These are phyloP conservation scores for Aotearoamyces nothofagi DNA, from an alignment of 2,329 filamentous ascomycete species.

Conservation along the genomic window DNA sequence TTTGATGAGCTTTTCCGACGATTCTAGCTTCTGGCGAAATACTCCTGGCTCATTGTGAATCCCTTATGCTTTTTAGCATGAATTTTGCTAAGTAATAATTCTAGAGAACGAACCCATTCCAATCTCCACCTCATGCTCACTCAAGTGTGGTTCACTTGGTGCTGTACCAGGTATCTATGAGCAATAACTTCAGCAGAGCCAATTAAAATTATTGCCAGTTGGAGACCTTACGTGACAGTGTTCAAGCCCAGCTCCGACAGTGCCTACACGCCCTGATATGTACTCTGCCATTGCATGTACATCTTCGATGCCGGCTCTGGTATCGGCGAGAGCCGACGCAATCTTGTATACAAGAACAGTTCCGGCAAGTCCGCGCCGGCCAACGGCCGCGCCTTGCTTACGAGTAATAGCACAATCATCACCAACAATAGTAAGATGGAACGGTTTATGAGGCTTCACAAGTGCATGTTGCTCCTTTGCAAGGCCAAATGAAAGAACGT, in stretches of 20 bases:
- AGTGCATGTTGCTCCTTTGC: conserved; percentile 23
- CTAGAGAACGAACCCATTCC: too few species aligned
- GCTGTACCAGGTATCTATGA: too few species aligned
- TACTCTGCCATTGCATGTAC: conserved; percentile 12
- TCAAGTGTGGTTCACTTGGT: too few species aligned
- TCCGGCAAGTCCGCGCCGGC: conserved; percentile 31
- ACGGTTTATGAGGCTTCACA: conserved; percentile 10
- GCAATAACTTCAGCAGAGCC: conserved; percentile 23
- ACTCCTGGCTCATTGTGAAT: conserved; percentile 34
- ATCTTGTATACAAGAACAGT: conserved; percentile 31
- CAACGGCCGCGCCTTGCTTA: conserved; percentile 30
- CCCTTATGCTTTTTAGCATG: too few species aligned
- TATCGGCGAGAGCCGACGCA: conserved; percentile 13
- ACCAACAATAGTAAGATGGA: conserved; percentile 10
- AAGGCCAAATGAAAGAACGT: conserved; percentile 25
- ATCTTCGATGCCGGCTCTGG: conserved; percentile 9
- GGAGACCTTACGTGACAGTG: conserved; percentile 32
- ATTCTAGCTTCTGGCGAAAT: conserved; percentile 1
- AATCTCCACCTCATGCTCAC: conserved; percentile 24
- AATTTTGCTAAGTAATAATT: too few species aligned
- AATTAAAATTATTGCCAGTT: background rate
- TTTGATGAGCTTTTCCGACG: background rate
- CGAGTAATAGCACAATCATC: conserved; percentile 30
- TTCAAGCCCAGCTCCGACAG: conserved; percentile 32
- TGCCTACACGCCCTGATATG: conserved; percentile 22